A percentile compares a stretch with the other conserved stretches of the same genome.
Evolutionary conservation across 108 stramenopile species (phyloP).

Genomic region (Aurantiochytrium sp.): DNA sequence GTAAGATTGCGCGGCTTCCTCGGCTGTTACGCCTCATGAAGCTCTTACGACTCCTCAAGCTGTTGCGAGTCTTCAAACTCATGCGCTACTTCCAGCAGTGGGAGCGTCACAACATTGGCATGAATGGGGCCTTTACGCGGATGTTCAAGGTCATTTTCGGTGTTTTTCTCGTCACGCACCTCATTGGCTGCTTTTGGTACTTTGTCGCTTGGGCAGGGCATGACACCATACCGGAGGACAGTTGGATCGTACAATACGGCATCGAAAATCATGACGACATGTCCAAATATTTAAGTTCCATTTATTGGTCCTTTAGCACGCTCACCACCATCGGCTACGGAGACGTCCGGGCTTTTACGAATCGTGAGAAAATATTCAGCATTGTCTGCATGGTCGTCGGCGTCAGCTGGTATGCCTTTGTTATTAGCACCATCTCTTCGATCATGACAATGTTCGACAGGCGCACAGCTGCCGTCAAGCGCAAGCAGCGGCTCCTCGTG

Average conservation of each 20-base stretch:
- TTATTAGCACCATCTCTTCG: slow-evolving; percentile 32
- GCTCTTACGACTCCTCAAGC: neutral
- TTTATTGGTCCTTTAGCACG: slow-evolving; percentile 51
- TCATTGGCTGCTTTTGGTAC: slow-evolving; percentile 48
- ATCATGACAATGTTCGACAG: slow-evolving; percentile 32
- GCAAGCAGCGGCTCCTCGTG: neutral
- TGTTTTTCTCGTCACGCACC: slow-evolving; percentile 40
- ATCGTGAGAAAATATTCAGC: slow-evolving; percentile 34
- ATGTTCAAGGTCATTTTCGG: slow-evolving; percentile 40
- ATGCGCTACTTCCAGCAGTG: neutral
- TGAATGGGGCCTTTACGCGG: slow-evolving; percentile 31
- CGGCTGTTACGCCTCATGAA: neutral
- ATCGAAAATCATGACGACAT: neutral
- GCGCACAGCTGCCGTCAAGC: neutral
- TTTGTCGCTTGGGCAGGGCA: slow-evolving; percentile 35
- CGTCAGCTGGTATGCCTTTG: slow-evolving; percentile 44
- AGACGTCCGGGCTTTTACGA: slow-evolving; percentile 37
- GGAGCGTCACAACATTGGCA: neutral
- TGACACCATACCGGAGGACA: slow-evolving; percentile 10
- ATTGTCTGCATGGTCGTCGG: slow-evolving; percentile 47
- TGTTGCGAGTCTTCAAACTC: neutral
- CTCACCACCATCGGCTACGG: slow-evolving; percentile 51
- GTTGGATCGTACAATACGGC: slow-evolving; percentile 26
- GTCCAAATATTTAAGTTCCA: slow-evolving; percentile 25
- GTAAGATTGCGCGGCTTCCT: slow-evolving; percentile 1